phyloP scores from a whole-genome alignment of 192 early-diverging fungal species.

The Obelidium mucronatum region DNA sequence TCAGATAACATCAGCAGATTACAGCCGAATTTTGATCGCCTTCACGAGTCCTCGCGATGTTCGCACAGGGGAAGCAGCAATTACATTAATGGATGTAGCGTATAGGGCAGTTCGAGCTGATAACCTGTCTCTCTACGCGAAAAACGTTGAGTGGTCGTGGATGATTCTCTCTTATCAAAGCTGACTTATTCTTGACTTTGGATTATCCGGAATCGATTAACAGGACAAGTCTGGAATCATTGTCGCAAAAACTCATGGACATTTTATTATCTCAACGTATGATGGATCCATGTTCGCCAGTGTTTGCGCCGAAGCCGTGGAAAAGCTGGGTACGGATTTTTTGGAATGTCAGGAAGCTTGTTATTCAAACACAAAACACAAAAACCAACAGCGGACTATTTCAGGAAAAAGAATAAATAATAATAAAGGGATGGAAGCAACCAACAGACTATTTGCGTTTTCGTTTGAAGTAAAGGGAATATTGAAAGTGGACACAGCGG shows the following conservation, averaged over 20 bases:
- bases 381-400: slow-evolving; percentile 50
- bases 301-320: slow-evolving; percentile 61
- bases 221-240: slow-evolving; percentile 58
- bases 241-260: slow-evolving; percentile 49
- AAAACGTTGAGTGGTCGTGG: slow-evolving; percentile 48
- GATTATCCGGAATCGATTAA: background rate
- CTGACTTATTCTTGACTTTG: background rate
- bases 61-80: slow-evolving; percentile 48
- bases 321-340: slow-evolving; percentile 53
- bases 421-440: background rate
- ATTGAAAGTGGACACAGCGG: background rate
- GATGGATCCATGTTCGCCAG: slow-evolving; percentile 59
- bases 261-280: slow-evolving; percentile 60
- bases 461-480: background rate
- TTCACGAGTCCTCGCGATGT: slow-evolving; percentile 58
- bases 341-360: background rate
- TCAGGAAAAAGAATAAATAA: slow-evolving; percentile 63
- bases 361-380: background rate
- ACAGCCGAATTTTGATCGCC: slow-evolving; percentile 44
- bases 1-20: slow-evolving; percentile 46
- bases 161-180: slow-evolving; percentile 3
- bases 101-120: slow-evolving; percentile 58
- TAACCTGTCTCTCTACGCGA: slow-evolving; percentile 56
- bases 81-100: slow-evolving; percentile 52
- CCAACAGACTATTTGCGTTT: background rate